A percentile compares a stretch with the other conserved stretches of the same genome.
phyloP scores from a whole-genome alignment of 345 rosid species.

The Iberis pinnata region DNA sequence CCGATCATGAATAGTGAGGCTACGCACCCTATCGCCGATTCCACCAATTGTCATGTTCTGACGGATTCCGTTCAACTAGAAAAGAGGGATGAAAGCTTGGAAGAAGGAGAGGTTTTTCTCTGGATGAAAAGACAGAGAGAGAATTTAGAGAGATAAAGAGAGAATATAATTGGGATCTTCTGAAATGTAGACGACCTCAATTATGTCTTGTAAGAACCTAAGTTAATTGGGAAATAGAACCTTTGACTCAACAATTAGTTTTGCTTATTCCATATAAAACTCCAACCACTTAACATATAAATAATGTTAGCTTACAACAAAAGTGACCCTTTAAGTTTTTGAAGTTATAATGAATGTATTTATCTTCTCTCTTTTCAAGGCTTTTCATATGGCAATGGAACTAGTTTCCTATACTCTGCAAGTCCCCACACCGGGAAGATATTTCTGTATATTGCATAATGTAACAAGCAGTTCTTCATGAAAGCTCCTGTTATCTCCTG shows the following conservation, averaged over 20 bases:
- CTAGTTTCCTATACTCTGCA: slow-evolving; percentile 49
- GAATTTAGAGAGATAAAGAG: too few species aligned
- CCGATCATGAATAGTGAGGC: too few species aligned
- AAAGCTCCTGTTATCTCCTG: slow-evolving; percentile 75
- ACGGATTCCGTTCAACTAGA: too few species aligned
- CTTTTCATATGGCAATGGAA: slow-evolving; percentile 32
- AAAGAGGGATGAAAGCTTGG: too few species aligned
- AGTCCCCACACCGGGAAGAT: slow-evolving; percentile 69
- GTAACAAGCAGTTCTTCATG: slow-evolving; percentile 74
- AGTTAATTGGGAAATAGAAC: too few species aligned
- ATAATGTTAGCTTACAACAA: slow-evolving; percentile 10
- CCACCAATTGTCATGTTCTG: too few species aligned
- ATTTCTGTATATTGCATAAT: slow-evolving; percentile 63
- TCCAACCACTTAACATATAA: too few species aligned
- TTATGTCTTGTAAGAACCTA: too few species aligned
- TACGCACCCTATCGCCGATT: too few species aligned
- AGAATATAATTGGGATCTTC: too few species aligned
- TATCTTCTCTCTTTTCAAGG: slow-evolving; percentile 9
- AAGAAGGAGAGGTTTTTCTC: slow-evolving; percentile 1
- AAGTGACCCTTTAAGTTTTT: slow-evolving; percentile 14
- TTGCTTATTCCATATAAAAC: slow-evolving; percentile 19
- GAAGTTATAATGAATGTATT: slow-evolving; percentile 13
- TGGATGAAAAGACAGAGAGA: slow-evolving; percentile 5
- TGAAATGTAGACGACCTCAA: too few species aligned
- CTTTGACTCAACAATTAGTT: background rate